These are phyloP conservation scores for Penicillium sumatraense DNA, from an alignment of 2,329 filamentous ascomycete species.

Conservation along the genomic window DNA sequence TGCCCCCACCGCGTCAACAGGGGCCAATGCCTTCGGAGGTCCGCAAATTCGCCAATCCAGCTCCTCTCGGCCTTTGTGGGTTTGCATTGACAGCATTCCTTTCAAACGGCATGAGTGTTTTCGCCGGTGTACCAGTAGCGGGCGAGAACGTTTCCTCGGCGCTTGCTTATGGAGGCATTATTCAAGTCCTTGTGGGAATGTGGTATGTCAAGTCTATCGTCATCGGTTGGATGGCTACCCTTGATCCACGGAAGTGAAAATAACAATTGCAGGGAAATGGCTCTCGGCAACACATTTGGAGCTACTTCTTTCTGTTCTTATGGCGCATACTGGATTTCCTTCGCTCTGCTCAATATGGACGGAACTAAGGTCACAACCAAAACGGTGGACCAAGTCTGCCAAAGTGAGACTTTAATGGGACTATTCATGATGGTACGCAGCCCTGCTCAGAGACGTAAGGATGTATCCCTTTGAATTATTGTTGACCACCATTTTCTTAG, in stretches of 20 bases:
- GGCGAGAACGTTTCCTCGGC: slow-evolving; percentile 17
- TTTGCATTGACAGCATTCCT: slow-evolving; percentile 26
- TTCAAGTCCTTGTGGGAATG: slow-evolving; percentile 24
- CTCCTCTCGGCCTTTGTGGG: slow-evolving; percentile 24
- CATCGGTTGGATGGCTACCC: not conserved
- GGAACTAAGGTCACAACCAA: not conserved
- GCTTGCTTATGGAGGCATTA: slow-evolving; percentile 22
- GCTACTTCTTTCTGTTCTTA: slow-evolving; percentile 27
- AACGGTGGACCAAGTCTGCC: slow-evolving; percentile 1
- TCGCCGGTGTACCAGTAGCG: slow-evolving; percentile 8
- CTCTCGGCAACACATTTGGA: slow-evolving; percentile 25
- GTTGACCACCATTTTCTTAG: slow-evolving; percentile 3
- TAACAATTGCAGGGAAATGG: slow-evolving; percentile 22
- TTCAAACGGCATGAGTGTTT: slow-evolving; percentile 22
- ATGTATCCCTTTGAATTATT: not conserved
- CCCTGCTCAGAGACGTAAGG: not conserved
- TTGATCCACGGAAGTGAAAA: not conserved
- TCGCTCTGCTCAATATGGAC: slow-evolving; percentile 20
- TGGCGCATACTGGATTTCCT: slow-evolving; percentile 27
- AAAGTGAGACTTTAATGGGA: slow-evolving; percentile 20
- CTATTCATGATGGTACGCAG: slow-evolving; percentile 25
- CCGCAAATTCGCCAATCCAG: slow-evolving; percentile 24
- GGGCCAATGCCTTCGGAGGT: not conserved
- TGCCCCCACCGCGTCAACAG: not conserved
- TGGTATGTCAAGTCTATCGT: slow-evolving; percentile 17